Base-by-base conservation (phyloP, 129 eudicot species). In the Apium graveolens region DNA sequence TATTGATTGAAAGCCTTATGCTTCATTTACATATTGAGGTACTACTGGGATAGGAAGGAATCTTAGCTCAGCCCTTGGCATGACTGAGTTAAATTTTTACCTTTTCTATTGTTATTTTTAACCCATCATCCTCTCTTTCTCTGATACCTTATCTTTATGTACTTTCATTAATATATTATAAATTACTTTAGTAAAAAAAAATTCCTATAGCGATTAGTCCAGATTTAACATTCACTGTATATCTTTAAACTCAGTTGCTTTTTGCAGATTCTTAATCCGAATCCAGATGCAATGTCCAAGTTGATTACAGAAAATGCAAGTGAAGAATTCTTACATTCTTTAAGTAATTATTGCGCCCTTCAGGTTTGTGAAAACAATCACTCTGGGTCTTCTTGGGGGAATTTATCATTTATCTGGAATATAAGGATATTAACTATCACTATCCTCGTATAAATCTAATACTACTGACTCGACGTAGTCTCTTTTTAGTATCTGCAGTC, bases 201-300 rank as follows among this genome's bases (percentile, higher is more conserved):
- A 5, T 49, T 49, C 57, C 12, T 49, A 18, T 49, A 57, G 8
- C 29, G 26, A 24, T 57, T 7, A 57, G 65, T n/a, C 65, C 65
- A 57, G 65, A 8, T n/a, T 7, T 57, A 24, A 57, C 26, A 57
- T 57, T 57, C 4, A 57, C 31, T n/a, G 2, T 57, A 8, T 57
- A 24, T 57, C 65, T 24, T 57, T 57, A 7, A 57, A 57, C 31
- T 57, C 1, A 3, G 39, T 78, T 78, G 80, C 71, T 77, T 65
- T 39, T 18, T 80, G 80, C 95, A 95, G 98, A 95, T 95, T 88
- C 97, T 95, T 77, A 95, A 95, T 70, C 98, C 98, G 70, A 95
- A 95, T 86, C 98, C 98, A 32, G 98, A 95, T 90, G 97, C 98
- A 78, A 95, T 95, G 98, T 90, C 98, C 79, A 95, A 91, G 89